Percentiles rank a stretch among this genome's conserved stretches.
phyloP scores from a whole-genome alignment of 2,329 filamentous ascomycete genomes.

The Sporothrix sp. region DNA sequence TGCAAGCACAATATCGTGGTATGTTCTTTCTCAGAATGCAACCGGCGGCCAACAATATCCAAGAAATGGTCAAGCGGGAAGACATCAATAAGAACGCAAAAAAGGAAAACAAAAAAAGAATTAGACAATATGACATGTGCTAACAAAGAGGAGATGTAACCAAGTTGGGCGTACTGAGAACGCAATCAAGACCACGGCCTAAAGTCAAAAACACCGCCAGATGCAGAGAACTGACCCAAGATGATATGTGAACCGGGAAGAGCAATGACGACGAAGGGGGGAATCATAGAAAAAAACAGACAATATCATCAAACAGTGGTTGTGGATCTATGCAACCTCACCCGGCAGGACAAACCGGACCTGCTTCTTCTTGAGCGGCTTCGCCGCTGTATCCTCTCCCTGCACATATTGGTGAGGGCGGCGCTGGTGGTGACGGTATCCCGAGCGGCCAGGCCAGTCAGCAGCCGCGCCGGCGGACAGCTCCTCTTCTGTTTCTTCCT shows the following conservation, averaged over 20 bases:
- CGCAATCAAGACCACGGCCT: too few species aligned
- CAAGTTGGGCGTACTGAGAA: too few species aligned
- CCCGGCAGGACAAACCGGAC: slow-evolving; percentile 16
- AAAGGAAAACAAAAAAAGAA: too few species aligned
- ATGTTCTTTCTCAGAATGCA: too few species aligned
- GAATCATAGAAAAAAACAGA: neutral
- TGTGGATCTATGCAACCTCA: neutral
- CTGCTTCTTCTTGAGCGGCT: slow-evolving; percentile 40
- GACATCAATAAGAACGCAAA: too few species aligned
- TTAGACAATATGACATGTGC: too few species aligned
- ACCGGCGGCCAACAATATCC: too few species aligned
- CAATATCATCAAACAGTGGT: neutral
- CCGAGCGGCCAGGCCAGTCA: too few species aligned
- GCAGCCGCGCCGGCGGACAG: slow-evolving; percentile 22
- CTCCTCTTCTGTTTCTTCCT: slow-evolving; percentile 49
- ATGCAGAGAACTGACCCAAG: neutral
- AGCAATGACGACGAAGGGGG: neutral
- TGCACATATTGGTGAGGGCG: slow-evolving; percentile 16
- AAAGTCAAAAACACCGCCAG: too few species aligned
- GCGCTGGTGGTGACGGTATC: neutral
- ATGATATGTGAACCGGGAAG: neutral
- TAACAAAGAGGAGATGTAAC: too few species aligned
- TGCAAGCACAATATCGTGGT: too few species aligned
- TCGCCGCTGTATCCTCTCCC: slow-evolving; percentile 35
- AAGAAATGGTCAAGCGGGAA: too few species aligned